These are phyloP conservation scores for Citrullus colocynthis DNA, from an alignment of 306 rosid species.

Conservation along the genomic window DNA sequence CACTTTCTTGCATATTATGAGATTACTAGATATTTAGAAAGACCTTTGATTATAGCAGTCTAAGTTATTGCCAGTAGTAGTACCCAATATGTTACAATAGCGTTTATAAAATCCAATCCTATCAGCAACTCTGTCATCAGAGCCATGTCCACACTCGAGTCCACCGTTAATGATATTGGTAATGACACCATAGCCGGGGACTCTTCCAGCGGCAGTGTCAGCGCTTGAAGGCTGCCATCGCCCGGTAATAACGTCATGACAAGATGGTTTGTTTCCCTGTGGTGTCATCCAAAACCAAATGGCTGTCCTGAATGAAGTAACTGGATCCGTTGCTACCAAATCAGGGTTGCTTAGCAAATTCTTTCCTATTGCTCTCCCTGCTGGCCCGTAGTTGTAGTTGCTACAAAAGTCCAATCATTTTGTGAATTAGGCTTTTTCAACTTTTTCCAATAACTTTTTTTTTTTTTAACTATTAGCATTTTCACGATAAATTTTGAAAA, in stretches of 20 bases:
- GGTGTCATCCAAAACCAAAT: conserved; percentile 78
- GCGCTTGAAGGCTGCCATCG: conserved; percentile 34
- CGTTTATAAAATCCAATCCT: conserved; percentile 33
- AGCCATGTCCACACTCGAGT: conserved; percentile 25
- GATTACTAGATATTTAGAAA: background rate
- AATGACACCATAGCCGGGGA: conserved; percentile 16
- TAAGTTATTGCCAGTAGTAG: conserved; percentile 17
- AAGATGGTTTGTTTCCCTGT: conserved; percentile 52
- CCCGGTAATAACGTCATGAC: conserved; percentile 45
- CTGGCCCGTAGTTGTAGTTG: conserved; percentile 50
- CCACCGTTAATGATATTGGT: conserved; percentile 41
- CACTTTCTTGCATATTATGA: background rate
- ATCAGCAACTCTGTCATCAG: conserved; percentile 6
- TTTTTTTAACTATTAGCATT: no score
- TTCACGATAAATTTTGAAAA: no score
- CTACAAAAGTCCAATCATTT: conserved; percentile 5
- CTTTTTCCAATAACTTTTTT: no score
- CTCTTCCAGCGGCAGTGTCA: conserved; percentile 17
- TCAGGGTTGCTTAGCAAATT: conserved; percentile 41
- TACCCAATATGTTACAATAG: conserved; percentile 21
- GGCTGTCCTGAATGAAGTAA: conserved; percentile 45
- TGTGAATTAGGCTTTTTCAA: background rate
- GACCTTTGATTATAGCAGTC: conserved; percentile 27
- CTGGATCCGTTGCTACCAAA: conserved; percentile 30
- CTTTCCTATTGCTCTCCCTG: conserved; percentile 23